These are phyloP conservation scores for Handroanthus guayacan DNA, from an alignment of 257 asterid genomes.

Conservation along the genomic window DNA sequence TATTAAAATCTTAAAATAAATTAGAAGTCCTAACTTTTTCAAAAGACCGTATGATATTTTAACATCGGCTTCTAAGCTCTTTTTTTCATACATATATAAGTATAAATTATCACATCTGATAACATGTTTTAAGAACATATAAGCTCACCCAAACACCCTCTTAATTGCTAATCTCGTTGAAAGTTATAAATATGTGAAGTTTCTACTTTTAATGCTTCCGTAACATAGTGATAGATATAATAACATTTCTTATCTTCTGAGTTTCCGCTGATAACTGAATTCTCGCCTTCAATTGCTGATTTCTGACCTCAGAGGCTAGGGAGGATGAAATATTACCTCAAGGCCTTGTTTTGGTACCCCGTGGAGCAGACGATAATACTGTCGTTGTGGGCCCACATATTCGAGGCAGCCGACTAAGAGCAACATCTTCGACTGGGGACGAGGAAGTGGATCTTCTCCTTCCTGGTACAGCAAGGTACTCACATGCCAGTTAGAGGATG, in stretches of 20 bases:
- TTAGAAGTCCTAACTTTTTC: too few relatives aligned
- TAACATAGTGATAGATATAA: background rate
- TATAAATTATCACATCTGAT: too few relatives aligned
- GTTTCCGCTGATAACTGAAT: background rate
- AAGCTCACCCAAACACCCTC: too few relatives aligned
- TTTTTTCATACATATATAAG: too few relatives aligned
- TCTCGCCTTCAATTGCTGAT: slow-evolving; percentile 22
- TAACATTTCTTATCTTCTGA: background rate
- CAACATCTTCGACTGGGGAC: slow-evolving; percentile 71
- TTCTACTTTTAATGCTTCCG: background rate
- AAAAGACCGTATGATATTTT: too few relatives aligned
- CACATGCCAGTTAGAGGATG: background rate
- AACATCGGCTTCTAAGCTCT: too few relatives aligned
- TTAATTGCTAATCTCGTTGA: too few relatives aligned
- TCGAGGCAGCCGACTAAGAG: slow-evolving; percentile 72
- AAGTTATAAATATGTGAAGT: background rate
- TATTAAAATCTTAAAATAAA: too few relatives aligned
- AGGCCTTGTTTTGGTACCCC: slow-evolving; percentile 77
- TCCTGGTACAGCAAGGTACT: slow-evolving; percentile 82
- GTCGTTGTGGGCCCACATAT: slow-evolving; percentile 69
- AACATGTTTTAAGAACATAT: too few relatives aligned
- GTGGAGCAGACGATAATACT: slow-evolving; percentile 55
- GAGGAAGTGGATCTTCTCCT: slow-evolving; percentile 82
- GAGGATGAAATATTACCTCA: slow-evolving; percentile 83
- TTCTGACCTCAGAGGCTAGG: slow-evolving; percentile 49